Evolutionary conservation across 441 rosid species (phyloP).

Genomic region (Jatropha podagrica): DNA sequence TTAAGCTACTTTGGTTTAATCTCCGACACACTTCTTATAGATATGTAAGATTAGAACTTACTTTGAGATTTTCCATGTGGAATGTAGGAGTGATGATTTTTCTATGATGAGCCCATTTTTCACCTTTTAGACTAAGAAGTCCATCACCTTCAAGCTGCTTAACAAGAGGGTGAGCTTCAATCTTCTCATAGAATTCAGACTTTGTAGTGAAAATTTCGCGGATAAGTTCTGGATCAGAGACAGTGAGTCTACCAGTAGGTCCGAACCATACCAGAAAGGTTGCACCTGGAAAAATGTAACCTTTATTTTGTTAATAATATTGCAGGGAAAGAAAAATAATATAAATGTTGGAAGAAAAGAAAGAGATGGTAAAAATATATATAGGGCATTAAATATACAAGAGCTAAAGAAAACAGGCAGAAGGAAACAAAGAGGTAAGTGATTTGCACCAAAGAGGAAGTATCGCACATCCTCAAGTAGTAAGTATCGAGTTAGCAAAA

Average conservation of each 20-base stretch:
- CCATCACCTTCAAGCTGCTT: conserved; percentile 97
- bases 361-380: background rate
- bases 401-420: background rate
- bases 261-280: conserved; percentile 98
- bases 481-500: conserved; percentile 55
- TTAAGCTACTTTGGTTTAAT: too few relatives aligned
- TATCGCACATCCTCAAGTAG: conserved; percentile 49
- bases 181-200: conserved; percentile 77
- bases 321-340: too few relatives aligned
- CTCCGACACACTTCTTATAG: too few relatives aligned
- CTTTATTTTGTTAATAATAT: background rate
- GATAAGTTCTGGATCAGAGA: conserved; percentile 88
- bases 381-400: background rate
- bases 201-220: conserved; percentile 79
- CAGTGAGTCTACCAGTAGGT: conserved; percentile 82
- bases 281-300: conserved; percentile 49
- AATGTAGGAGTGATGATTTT: conserved; percentile 81
- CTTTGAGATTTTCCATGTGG: conserved; percentile 97
- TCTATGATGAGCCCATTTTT: conserved; percentile 93
- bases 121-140: conserved; percentile 84
- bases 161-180: conserved; percentile 87
- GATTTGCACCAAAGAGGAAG: conserved; percentile 38
- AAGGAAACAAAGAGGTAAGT: conserved; percentile 7
- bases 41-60: conserved; percentile 19
- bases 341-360: background rate